Percentiles rank a stretch among this genome's conserved stretches.
Conservation (phyloP, 805 yeast species). For the Helenozyma rhizophorensis region DNA sequence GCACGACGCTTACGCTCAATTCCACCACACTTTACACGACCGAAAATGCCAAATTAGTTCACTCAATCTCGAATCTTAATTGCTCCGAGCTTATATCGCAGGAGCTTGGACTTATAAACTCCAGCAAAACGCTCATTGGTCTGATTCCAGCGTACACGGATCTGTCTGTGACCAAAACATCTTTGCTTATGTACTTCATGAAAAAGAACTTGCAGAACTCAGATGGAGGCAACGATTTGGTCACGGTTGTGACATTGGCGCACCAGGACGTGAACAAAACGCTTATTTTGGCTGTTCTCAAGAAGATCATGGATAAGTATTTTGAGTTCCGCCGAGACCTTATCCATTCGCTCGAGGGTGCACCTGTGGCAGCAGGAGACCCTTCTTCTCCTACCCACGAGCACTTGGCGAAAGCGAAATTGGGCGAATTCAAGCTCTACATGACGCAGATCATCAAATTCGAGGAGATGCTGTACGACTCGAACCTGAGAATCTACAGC, state of each 20-base stretch:
- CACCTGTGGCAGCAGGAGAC: slow-evolving; percentile 1
- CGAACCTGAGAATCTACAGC: slow-evolving; percentile 28
- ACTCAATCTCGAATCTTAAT: slow-evolving; percentile 41
- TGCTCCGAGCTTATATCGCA: slow-evolving; percentile 51
- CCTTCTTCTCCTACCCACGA: slow-evolving; percentile 3
- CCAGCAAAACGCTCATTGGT: slow-evolving; percentile 40
- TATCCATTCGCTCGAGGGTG: slow-evolving; percentile 9
- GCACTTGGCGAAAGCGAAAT: slow-evolving; percentile 18
- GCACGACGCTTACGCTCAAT: slow-evolving; percentile 47
- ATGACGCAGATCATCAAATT: slow-evolving; percentile 53
- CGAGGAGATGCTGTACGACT: slow-evolving; percentile 45
- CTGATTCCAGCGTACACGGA: slow-evolving; percentile 28
- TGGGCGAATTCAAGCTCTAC: slow-evolving; percentile 51
- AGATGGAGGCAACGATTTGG: slow-evolving; percentile 45
- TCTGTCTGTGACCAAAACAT: slow-evolving; percentile 22
- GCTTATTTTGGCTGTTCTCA: slow-evolving; percentile 44
- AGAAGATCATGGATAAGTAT: slow-evolving; percentile 49
- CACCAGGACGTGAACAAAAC: slow-evolving; percentile 42
- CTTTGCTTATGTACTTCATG: slow-evolving; percentile 43
- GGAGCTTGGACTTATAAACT: slow-evolving; percentile 51
- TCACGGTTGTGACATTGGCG: slow-evolving; percentile 48
- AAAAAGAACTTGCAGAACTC: slow-evolving; percentile 38
- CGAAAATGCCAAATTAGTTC: slow-evolving; percentile 44
- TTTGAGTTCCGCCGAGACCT: slow-evolving; percentile 34
- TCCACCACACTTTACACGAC: slow-evolving; percentile 58